phyloP scores from a whole-genome alignment of 2,329 filamentous ascomycete genomes.

The Aspergillus proliferans region DNA sequence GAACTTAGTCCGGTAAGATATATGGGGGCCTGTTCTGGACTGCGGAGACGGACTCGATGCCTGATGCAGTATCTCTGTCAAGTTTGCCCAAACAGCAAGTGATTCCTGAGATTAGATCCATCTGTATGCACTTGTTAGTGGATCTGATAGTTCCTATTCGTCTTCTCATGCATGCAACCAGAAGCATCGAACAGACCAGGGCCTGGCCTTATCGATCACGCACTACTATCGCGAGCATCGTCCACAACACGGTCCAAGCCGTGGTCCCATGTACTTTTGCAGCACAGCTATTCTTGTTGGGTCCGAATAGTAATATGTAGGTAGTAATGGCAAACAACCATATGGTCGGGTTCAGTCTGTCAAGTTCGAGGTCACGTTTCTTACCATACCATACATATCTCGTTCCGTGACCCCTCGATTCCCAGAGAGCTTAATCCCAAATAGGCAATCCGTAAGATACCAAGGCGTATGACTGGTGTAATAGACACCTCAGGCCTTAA shows the following conservation, averaged over 20 bases:
- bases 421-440: constrained; percentile 18
- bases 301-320: not conserved
- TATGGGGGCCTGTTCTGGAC: too few relatives aligned
- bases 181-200: not conserved
- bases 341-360: not conserved
- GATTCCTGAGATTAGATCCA: not conserved
- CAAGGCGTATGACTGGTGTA: not conserved
- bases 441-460: not conserved
- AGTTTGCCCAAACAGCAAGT: not conserved
- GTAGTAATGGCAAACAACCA: not conserved
- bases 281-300: too few relatives aligned
- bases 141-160: not conserved
- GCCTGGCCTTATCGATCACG: not conserved
- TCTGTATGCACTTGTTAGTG: not conserved
- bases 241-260: not conserved
- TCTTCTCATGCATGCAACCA: not conserved
- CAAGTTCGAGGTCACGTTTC: not conserved
- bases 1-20: too few relatives aligned
- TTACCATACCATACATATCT: constrained; percentile 9
- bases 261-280: not conserved
- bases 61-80: not conserved
- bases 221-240: not conserved
- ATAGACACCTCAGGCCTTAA: not conserved
- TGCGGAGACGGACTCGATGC: not conserved
- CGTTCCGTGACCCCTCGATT: constrained; percentile 15